These are phyloP conservation scores for Russula virescens DNA, from an alignment of 768 basidiomycete species.

Conservation along the genomic window DNA sequence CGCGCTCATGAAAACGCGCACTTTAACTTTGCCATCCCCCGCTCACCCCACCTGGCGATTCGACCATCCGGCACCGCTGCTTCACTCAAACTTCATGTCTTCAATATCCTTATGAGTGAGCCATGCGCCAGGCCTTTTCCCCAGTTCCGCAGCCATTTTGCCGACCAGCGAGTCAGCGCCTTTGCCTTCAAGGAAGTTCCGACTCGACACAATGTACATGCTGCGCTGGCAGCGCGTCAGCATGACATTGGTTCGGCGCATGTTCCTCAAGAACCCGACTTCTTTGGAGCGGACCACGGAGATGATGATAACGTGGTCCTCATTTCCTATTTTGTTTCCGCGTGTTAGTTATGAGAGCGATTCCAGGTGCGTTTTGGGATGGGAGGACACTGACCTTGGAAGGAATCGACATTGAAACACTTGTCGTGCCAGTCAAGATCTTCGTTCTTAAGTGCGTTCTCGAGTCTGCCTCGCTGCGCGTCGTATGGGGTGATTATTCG, in stretches of 20 bases:
- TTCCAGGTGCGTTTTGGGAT: neutral
- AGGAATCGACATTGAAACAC: conserved; percentile 73
- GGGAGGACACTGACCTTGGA: conserved; percentile 52
- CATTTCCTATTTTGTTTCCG: conserved; percentile 59
- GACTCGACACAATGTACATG: conserved; percentile 69
- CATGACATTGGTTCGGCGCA: conserved; percentile 81
- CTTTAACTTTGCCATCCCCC: neutral
- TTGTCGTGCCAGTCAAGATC: conserved; percentile 59
- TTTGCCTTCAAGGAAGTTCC: conserved; percentile 50
- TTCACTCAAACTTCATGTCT: conserved; percentile 31
- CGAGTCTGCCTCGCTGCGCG: conserved; percentile 57
- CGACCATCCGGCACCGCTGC: neutral
- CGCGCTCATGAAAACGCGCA: conserved; percentile 1
- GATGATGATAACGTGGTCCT: conserved; percentile 70
- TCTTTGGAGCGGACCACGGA: conserved; percentile 59
- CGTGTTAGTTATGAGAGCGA: neutral
- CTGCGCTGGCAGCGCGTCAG: conserved; percentile 71
- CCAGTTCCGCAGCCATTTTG: conserved; percentile 33
- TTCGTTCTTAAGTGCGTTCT: conserved; percentile 44
- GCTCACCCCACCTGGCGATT: neutral
- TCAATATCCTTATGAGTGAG: conserved; percentile 34
- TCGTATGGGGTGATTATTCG: conserved; percentile 81
- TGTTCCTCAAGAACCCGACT: conserved; percentile 62
- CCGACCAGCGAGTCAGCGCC: conserved; percentile 47
- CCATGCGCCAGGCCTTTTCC: conserved; percentile 32